A percentile compares a stretch with the other conserved stretches of the same genome.
phyloP scores from a whole-genome alignment of 495 filamentous ascomycete genomes.

The Pyrenula massariospora region DNA sequence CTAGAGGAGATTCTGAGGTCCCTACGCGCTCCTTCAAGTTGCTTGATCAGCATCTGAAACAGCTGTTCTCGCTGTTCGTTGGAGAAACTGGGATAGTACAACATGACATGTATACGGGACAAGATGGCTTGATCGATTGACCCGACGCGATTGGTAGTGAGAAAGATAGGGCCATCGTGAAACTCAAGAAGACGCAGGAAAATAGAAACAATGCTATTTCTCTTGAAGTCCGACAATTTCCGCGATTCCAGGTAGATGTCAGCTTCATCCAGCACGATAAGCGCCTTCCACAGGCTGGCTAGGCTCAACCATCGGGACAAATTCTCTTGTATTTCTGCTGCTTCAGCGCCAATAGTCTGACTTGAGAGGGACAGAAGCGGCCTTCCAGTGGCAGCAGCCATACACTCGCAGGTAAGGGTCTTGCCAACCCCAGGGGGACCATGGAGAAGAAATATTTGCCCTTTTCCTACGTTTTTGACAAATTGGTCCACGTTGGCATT shows the following conservation, averaged over 20 bases:
- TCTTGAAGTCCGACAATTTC: constrained; percentile 28
- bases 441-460: constrained; percentile 9
- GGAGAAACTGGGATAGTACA: constrained; percentile 1
- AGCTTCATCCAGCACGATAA: constrained; percentile 17
- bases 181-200: no score
- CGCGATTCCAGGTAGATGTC: constrained; percentile 14
- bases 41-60: no score
- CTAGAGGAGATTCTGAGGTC: no score
- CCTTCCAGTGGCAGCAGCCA: constrained; percentile 4
- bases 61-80: no score
- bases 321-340: constrained; percentile 4
- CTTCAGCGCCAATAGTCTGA: constrained; percentile 5
- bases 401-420: constrained; percentile 8
- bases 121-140: constrained; percentile 35
- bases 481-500: no score
- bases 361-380: constrained; percentile 7
- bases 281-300: constrained; percentile 9
- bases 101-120: constrained; percentile 29
- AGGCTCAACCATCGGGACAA: constrained; percentile 4
- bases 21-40: no score
- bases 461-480: constrained; percentile 7
- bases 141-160: constrained; percentile 37
- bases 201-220: constrained; percentile 42
- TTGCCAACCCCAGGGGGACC: constrained; percentile 12
- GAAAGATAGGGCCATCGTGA: constrained; percentile 39